A percentile compares a stretch with the other conserved stretches of the same genome.
phyloP scores from a whole-genome alignment of 2,329 filamentous ascomycete species.

The Beauveria rudraprayagi region DNA sequence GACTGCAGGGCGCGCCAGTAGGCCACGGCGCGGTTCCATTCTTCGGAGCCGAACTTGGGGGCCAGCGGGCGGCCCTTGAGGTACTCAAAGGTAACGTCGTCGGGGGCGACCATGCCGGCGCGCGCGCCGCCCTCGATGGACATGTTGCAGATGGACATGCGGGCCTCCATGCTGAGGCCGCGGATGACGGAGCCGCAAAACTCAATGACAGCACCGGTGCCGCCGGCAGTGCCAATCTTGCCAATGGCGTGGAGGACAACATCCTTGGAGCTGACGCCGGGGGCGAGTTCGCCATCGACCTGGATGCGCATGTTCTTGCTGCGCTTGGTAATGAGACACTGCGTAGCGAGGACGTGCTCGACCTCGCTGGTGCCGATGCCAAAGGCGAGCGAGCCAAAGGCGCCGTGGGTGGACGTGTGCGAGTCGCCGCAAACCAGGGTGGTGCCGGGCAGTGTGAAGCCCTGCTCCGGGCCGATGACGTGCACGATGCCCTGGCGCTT shows the following conservation, averaged over 20 bases:
- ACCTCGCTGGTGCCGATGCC: slow-evolving; percentile 98
- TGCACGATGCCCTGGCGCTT: slow-evolving; percentile 98
- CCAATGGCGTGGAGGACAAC: slow-evolving; percentile 90
- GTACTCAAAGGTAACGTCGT: slow-evolving; percentile 90
- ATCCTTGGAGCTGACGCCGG: slow-evolving; percentile 94
- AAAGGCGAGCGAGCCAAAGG: slow-evolving; percentile 89
- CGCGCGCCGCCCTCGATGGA: slow-evolving; percentile 92
- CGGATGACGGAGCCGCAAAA: slow-evolving; percentile 94
- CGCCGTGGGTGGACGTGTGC: slow-evolving; percentile 95
- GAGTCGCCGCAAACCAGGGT: slow-evolving; percentile 97
- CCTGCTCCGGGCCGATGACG: slow-evolving; percentile 96
- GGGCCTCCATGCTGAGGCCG: slow-evolving; percentile 83
- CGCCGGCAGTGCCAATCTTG: slow-evolving; percentile 87
- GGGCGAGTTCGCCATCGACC: slow-evolving; percentile 80
- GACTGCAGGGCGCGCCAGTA: slow-evolving; percentile 86
- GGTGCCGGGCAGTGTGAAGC: slow-evolving; percentile 93
- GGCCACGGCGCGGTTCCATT: slow-evolving; percentile 80
- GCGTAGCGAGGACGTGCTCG: slow-evolving; percentile 94
- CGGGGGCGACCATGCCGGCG: slow-evolving; percentile 94
- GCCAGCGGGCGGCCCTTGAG: slow-evolving; percentile 86
- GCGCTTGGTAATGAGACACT: slow-evolving; percentile 86
- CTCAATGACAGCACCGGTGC: slow-evolving; percentile 91
- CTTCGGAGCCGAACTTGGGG: slow-evolving; percentile 71
- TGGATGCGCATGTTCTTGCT: slow-evolving; percentile 99
- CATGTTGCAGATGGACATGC: slow-evolving; percentile 99